Evolutionary conservation across 2,329 filamentous ascomycete genomes (phyloP).

Genomic region (Pleurostoma richardsiae): DNA sequence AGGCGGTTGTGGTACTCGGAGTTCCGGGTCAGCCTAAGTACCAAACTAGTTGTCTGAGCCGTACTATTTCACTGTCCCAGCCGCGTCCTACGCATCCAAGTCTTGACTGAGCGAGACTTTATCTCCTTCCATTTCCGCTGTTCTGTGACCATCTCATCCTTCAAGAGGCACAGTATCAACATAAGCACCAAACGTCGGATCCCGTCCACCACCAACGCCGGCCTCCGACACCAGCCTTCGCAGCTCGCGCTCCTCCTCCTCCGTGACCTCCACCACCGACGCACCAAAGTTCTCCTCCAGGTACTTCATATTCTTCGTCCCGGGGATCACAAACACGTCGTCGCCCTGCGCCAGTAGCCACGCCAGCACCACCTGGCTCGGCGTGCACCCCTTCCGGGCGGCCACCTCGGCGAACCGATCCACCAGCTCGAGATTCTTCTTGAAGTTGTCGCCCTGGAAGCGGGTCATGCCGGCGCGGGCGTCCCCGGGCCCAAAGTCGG

Average conservation of each 20-base stretch:
- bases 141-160: too few species aligned
- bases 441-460: constrained; percentile 46
- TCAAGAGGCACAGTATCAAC: too few species aligned
- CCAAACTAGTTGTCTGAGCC: too few species aligned
- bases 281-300: constrained; percentile 39
- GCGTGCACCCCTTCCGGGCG: constrained; percentile 46
- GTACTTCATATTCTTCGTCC: constrained; percentile 40
- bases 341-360: constrained; percentile 58
- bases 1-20: too few species aligned
- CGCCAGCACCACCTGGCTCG: constrained; percentile 55
- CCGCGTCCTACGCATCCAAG: too few species aligned
- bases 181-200: background rate
- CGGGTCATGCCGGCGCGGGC: constrained; percentile 40
- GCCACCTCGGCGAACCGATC: constrained; percentile 44
- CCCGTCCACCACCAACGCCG: too few species aligned
- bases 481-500: constrained; percentile 44
- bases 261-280: constrained; percentile 21
- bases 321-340: constrained; percentile 55
- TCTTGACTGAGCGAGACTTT: too few species aligned
- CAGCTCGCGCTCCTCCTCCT: constrained; percentile 21
- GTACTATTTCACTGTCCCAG: too few species aligned
- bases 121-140: too few species aligned
- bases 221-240: too few species aligned
- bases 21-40: too few species aligned
- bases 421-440: constrained; percentile 50